phyloP scores from a whole-genome alignment of 192 early-diverging fungal genomes.

The Coemansia sp. region DNA sequence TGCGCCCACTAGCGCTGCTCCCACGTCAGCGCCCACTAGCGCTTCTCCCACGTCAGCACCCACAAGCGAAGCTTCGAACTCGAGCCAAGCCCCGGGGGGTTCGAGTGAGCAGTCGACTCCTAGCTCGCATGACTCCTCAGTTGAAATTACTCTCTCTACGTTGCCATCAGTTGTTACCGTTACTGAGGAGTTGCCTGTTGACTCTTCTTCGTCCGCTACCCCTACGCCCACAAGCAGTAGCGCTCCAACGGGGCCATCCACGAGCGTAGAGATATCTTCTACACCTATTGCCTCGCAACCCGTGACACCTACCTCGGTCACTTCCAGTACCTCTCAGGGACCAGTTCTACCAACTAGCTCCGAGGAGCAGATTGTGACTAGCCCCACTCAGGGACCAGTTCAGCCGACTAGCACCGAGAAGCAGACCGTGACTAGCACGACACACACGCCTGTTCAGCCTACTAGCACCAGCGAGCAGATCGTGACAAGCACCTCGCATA shows the following conservation, averaged over 20 bases:
- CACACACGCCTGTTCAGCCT: background rate
- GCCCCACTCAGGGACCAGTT: background rate
- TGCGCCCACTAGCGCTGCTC: background rate
- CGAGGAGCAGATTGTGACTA: background rate
- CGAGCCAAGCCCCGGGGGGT: background rate
- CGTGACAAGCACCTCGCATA: background rate
- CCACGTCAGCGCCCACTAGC: too few relatives aligned
- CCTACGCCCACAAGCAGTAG: background rate
- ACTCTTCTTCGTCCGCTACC: background rate
- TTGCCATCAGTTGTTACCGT: background rate
- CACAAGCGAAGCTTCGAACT: background rate
- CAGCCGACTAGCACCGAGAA: background rate
- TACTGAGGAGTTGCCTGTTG: background rate
- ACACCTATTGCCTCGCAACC: background rate
- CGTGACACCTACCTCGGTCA: background rate
- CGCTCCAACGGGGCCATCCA: background rate
- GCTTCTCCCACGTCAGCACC: background rate
- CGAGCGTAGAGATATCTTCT: background rate
- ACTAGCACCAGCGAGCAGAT: background rate
- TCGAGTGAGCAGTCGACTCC: background rate
- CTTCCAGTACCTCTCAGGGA: too few relatives aligned
- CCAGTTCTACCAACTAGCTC: background rate
- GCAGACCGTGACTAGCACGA: background rate
- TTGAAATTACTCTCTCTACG: background rate
- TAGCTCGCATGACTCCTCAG: background rate